phyloP scores from a whole-genome alignment of 2,329 filamentous ascomycete species.

The Diplodia corticola region DNA sequence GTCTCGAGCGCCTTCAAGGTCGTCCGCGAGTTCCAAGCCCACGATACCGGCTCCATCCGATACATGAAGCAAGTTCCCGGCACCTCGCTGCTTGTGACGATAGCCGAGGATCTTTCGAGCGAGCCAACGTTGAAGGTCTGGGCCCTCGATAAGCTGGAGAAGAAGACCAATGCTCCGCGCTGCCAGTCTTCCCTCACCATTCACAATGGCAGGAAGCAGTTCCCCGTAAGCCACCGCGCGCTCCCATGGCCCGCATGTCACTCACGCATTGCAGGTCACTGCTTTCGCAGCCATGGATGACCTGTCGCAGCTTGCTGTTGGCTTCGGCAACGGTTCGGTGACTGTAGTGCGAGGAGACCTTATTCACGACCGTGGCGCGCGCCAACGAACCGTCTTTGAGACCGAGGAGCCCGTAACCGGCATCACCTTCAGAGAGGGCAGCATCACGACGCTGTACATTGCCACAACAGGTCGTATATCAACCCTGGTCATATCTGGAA shows the following conservation, averaged over 20 bases:
- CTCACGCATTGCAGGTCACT: conserved; percentile 63
- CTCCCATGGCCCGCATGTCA: too few relatives aligned
- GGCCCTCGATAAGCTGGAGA: conserved; percentile 90
- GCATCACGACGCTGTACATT: conserved; percentile 79
- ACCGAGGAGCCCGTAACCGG: conserved; percentile 96
- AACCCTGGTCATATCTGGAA: conserved; percentile 81
- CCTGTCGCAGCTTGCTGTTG: conserved; percentile 87
- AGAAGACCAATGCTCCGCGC: conserved; percentile 85
- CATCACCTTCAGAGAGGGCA: conserved; percentile 70
- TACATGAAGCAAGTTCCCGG: conserved; percentile 91
- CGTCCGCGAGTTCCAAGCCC: conserved; percentile 80
- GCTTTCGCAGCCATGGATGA: conserved; percentile 87
- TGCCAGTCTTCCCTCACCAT: conserved; percentile 85
- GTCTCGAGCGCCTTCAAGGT: conserved; percentile 86
- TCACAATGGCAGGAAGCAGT: conserved; percentile 87
- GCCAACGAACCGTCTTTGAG: conserved; percentile 92
- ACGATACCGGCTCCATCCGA: conserved; percentile 77
- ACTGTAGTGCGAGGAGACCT: conserved; percentile 91
- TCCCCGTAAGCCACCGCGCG: conserved; percentile 62
- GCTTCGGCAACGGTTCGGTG: conserved; percentile 93
- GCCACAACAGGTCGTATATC: conserved; percentile 86
- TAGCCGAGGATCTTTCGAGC: conserved; percentile 81
- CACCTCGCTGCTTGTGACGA: conserved; percentile 81
- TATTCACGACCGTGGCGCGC: conserved; percentile 90
- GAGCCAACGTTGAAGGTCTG: conserved; percentile 96